Evolutionary conservation across 192 early-diverging fungal genomes (phyloP).

Genomic region (Coemansia sp.): DNA sequence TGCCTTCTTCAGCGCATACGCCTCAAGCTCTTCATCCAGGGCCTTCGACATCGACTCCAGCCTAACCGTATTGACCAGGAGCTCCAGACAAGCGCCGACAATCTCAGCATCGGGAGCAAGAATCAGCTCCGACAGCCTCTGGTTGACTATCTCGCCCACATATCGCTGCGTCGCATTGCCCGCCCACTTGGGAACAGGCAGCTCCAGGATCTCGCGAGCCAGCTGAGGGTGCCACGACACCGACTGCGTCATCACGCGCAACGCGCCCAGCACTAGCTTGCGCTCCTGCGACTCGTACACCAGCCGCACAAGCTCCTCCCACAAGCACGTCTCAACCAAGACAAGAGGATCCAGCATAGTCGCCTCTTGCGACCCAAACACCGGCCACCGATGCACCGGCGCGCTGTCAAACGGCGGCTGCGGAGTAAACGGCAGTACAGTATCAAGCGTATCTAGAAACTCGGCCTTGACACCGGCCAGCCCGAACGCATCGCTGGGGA

Average conservation of each 20-base stretch:
- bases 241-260: slow-evolving; percentile 42
- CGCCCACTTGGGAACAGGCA: slow-evolving; percentile 27
- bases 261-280: slow-evolving; percentile 35
- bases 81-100: slow-evolving; percentile 36
- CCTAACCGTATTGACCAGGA: slow-evolving; percentile 47
- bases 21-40: slow-evolving; percentile 44
- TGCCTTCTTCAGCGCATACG: slow-evolving; percentile 8
- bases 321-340: slow-evolving; percentile 45
- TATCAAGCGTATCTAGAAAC: slow-evolving; percentile 41
- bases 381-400: slow-evolving; percentile 24
- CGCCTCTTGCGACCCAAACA: slow-evolving; percentile 21
- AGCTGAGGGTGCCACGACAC: slow-evolving; percentile 51
- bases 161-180: background rate
- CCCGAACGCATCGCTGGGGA: slow-evolving; percentile 9
- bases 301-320: slow-evolving; percentile 45
- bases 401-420: slow-evolving; percentile 27
- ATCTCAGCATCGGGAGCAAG: slow-evolving; percentile 41
- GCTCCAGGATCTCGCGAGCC: slow-evolving; percentile 39
- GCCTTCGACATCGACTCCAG: slow-evolving; percentile 42
- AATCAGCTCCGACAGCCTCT: slow-evolving; percentile 29
- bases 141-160: slow-evolving; percentile 35
- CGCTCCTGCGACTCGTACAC: slow-evolving; percentile 33
- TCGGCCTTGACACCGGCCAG: slow-evolving; percentile 18
- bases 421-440: slow-evolving; percentile 32
- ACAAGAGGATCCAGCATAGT: slow-evolving; percentile 28